Evolutionary conservation across 495 filamentous ascomycete species (phyloP).

Genomic region (Neurospora cerealis): DNA sequence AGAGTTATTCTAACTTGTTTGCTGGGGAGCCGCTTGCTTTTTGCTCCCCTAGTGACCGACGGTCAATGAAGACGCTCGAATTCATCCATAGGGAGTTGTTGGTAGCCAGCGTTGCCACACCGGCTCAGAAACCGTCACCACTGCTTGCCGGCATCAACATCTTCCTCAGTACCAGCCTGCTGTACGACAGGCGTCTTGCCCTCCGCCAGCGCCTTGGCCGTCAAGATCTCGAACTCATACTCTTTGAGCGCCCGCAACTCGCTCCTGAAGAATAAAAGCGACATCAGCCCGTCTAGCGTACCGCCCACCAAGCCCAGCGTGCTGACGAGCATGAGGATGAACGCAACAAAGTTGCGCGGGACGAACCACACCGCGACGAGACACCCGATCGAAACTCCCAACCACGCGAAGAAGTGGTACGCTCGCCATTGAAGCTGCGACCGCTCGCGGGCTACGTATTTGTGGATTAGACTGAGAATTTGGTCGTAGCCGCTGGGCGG

Average conservation of each 20-base stretch:
- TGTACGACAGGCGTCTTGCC: conserved; percentile 4
- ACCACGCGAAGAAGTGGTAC: conserved; percentile 57
- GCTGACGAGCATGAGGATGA: conserved; percentile 69
- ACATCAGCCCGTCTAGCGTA: conserved; percentile 73
- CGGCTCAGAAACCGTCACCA: conserved; percentile 6
- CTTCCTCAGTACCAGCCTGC: conserved; percentile 12
- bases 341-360: conserved; percentile 62
- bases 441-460: conserved; percentile 57
- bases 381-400: conserved; percentile 58
- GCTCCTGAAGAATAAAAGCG: conserved; percentile 71
- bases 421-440: conserved; percentile 60
- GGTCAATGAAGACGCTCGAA: neutral
- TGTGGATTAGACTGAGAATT: conserved; percentile 56
- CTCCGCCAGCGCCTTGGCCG: conserved; percentile 40
- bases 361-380: conserved; percentile 80
- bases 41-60: neutral
- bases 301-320: conserved; percentile 67
- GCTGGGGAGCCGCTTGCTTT: neutral
- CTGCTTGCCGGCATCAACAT: conserved; percentile 7
- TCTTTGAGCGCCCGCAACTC: conserved; percentile 82
- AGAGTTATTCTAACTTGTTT: neutral
- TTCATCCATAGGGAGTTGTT: neutral
- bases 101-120: neutral
- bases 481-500: conserved; percentile 51
- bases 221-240: conserved; percentile 88